Conservation (phyloP, 208 protist species). For the Herpetomonas tarakana region DNA sequence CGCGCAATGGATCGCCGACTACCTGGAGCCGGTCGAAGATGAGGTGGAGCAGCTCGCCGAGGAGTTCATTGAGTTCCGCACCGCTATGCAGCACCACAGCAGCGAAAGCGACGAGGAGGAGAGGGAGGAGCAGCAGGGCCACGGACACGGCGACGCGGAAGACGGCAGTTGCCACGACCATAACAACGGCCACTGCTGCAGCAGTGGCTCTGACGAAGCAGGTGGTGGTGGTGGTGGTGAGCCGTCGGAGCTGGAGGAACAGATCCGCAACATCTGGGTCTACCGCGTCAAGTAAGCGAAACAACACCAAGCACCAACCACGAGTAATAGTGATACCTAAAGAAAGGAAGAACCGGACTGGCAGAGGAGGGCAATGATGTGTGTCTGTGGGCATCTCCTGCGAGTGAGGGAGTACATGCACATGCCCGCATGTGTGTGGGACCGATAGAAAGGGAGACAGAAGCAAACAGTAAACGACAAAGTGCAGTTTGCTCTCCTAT, state of each 20-base stretch:
- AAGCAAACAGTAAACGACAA: too few relatives aligned
- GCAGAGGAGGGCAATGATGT: too few relatives aligned
- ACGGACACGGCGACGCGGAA: background rate
- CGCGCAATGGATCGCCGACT: constrained; percentile 19
- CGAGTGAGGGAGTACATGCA: too few relatives aligned
- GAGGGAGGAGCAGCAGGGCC: background rate
- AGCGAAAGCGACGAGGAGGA: background rate
- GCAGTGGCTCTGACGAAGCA: background rate
- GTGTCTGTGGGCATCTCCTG: too few relatives aligned
- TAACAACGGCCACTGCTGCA: background rate
- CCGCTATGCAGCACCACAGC: background rate
- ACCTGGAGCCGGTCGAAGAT: constrained; percentile 24
- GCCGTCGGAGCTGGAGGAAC: constrained; percentile 28
- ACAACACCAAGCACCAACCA: constrained; percentile 1
- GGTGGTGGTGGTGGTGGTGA: background rate
- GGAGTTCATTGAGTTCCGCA: constrained; percentile 23
- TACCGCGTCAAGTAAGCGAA: constrained; percentile 39
- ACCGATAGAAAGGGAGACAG: too few relatives aligned
- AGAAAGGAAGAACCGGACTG: background rate
- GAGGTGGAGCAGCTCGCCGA: constrained; percentile 10
- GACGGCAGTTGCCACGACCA: constrained; percentile 6
- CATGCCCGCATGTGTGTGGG: too few relatives aligned
- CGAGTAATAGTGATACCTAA: background rate
- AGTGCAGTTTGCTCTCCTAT: too few relatives aligned
- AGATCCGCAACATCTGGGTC: constrained; percentile 41